A percentile compares a stretch with the other conserved stretches of the same genome.
Conservation (phyloP, 2,329 filamentous ascomycete species). For the Apiospora sp. region DNA sequence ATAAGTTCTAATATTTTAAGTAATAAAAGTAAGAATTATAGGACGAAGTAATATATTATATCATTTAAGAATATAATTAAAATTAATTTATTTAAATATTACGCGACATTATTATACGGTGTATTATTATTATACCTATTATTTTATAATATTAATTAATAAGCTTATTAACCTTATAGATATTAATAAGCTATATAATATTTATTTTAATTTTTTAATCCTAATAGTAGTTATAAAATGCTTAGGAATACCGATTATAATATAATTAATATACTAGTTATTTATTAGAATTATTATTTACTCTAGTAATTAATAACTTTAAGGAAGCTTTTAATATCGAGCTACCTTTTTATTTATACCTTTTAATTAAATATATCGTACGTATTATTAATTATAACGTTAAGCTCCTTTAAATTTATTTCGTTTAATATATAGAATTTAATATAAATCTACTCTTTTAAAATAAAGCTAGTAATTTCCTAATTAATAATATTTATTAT, state of each 20-base stretch:
- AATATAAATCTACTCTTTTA: conserved; percentile 16
- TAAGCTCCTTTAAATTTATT: conserved; percentile 2
- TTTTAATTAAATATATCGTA: conserved; percentile 10
- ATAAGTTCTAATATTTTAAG: not conserved
- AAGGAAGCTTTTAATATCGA: conserved; percentile 23
- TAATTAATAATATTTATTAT: conserved; percentile 21
- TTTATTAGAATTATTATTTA: conserved; percentile 11
- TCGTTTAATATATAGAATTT: conserved; percentile 23
- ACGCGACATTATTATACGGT: not conserved
- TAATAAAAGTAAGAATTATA: not conserved
- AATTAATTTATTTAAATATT: not conserved
- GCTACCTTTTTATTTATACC: conserved; percentile 14
- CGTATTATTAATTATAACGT: not conserved
- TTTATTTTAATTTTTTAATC: not conserved
- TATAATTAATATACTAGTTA: not conserved
- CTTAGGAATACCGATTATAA: not conserved
- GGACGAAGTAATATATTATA: not conserved
- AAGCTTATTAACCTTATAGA: conserved; percentile 14
- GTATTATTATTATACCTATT: conserved; percentile 7
- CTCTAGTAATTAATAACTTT: conserved; percentile 15
- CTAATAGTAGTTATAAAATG: not conserved
- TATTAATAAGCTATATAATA: conserved; percentile 5
- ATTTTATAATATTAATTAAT: not conserved
- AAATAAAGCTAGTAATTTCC: conserved; percentile 20
- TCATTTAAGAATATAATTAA: not conserved